Percentiles rank a stretch among this genome's conserved stretches.
phyloP scores from a whole-genome alignment of 441 rosid genomes.

The Hura crepitans region DNA sequence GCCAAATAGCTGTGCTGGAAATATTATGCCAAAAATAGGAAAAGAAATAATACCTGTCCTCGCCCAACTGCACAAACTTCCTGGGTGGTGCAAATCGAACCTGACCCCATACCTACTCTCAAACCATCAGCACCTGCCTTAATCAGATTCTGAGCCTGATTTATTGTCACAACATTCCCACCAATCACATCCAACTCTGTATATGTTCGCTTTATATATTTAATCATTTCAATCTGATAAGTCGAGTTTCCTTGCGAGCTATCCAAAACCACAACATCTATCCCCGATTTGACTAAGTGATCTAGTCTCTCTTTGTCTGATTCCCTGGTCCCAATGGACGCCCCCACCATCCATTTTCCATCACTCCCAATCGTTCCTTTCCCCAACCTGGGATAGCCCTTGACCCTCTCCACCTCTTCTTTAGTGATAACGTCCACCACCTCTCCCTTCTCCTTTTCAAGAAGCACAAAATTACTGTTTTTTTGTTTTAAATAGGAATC shows the following conservation, averaged over 20 bases:
- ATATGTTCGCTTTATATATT: constrained; percentile 54
- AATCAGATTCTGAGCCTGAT: constrained; percentile 82
- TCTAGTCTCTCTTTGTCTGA: constrained; percentile 78
- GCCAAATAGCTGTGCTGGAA: no score
- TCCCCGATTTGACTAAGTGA: constrained; percentile 79
- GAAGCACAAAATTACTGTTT: constrained; percentile 45
- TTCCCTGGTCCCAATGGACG: constrained; percentile 75
- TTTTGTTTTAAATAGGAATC: constrained; percentile 41
- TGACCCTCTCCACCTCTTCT: constrained; percentile 71
- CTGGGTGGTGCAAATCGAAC: constrained; percentile 91
- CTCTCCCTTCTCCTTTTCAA: constrained; percentile 56
- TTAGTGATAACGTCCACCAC: constrained; percentile 56
- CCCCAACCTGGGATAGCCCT: constrained; percentile 63
- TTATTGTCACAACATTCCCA: constrained; percentile 86
- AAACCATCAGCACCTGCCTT: constrained; percentile 77
- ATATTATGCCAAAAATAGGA: neutral
- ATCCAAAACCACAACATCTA: constrained; percentile 70
- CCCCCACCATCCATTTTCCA: constrained; percentile 88
- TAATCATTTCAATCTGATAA: constrained; percentile 87
- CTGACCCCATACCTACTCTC: constrained; percentile 95
- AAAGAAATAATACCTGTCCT: constrained; percentile 62
- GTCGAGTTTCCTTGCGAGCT: constrained; percentile 90
- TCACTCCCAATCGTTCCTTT: constrained; percentile 60
- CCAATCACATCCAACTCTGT: constrained; percentile 77
- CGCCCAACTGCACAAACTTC: constrained; percentile 96